Evolutionary conservation across 108 stramenopile genomes (phyloP).

Genomic region (Cyclotella cryptica): DNA sequence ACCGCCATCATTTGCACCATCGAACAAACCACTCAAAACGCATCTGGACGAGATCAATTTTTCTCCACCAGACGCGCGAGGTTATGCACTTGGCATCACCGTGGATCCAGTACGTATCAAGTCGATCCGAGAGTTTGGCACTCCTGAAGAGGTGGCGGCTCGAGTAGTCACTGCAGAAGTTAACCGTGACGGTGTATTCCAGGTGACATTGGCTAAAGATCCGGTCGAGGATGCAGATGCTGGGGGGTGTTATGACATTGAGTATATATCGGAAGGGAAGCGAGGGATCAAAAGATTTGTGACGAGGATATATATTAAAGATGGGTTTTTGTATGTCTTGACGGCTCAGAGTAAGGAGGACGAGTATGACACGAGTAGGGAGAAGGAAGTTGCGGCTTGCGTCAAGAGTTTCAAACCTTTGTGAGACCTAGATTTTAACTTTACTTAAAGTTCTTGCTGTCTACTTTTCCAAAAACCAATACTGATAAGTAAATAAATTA

Average conservation of each 20-base stretch:
- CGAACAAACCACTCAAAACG: slow-evolving; percentile 79
- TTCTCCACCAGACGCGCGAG: slow-evolving; percentile 19
- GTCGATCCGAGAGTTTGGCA: slow-evolving; percentile 72
- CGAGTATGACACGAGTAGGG: slow-evolving; percentile 45
- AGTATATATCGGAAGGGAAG: slow-evolving; percentile 76
- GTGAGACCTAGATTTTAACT: not conserved
- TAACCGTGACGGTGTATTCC: slow-evolving; percentile 85
- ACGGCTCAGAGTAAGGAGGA: slow-evolving; percentile 79
- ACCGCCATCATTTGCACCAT: slow-evolving; percentile 42
- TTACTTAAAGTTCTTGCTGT: not conserved
- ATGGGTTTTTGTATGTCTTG: slow-evolving; percentile 70
- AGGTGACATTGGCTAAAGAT: slow-evolving; percentile 80
- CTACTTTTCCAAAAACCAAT: not conserved
- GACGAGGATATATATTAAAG: slow-evolving; percentile 67
- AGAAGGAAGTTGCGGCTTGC: slow-evolving; percentile 39
- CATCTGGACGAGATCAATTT: slow-evolving; percentile 87
- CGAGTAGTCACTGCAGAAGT: slow-evolving; percentile 85
- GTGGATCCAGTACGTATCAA: slow-evolving; percentile 84
- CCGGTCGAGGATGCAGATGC: slow-evolving; percentile 48
- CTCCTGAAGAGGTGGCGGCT: slow-evolving; percentile 85
- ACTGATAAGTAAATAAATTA: too few species aligned
- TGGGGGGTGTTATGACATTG: slow-evolving; percentile 66
- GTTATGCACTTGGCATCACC: slow-evolving; percentile 79
- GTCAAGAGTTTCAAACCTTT: slow-evolving; percentile 46
- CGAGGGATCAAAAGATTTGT: slow-evolving; percentile 75